These are phyloP conservation scores for Candida alai DNA, from an alignment of 805 yeast species.

Conservation along the genomic window DNA sequence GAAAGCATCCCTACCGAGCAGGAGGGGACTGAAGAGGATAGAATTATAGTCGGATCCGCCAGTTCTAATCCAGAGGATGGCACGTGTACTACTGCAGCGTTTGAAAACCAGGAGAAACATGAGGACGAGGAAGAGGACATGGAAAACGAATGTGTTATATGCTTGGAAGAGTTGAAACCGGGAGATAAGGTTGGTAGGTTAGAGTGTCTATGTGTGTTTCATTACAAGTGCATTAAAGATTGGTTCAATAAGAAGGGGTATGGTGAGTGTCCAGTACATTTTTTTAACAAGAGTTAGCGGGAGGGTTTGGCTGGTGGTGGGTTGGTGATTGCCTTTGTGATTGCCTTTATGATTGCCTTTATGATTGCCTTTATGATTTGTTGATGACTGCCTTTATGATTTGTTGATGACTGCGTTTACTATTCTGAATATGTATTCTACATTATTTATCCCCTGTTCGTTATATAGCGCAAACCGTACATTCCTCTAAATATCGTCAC, in stretches of 20 bases:
- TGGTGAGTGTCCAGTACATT: slow-evolving; percentile 85
- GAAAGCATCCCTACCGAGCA: slow-evolving; percentile 22
- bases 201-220: slow-evolving; percentile 93
- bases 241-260: slow-evolving; percentile 89
- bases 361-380: slow-evolving; percentile 1
- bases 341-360: background rate
- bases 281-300: slow-evolving; percentile 33
- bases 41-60: slow-evolving; percentile 16
- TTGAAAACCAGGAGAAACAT: slow-evolving; percentile 11
- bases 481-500: too few species aligned
- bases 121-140: slow-evolving; percentile 20
- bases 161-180: slow-evolving; percentile 81
- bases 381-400: background rate
- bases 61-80: too few species aligned
- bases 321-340: background rate
- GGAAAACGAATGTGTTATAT: slow-evolving; percentile 84
- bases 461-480: too few species aligned
- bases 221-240: slow-evolving; percentile 80
- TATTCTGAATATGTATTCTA: too few species aligned
- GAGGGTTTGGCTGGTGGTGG: slow-evolving; percentile 8
- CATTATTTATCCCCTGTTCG: too few species aligned
- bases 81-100: slow-evolving; percentile 15
- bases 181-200: slow-evolving; percentile 89
- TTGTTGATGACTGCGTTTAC: background rate
- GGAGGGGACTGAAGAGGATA: background rate